Evolutionary conservation across 805 yeast genomes (phyloP).

Genomic region (Dipodascus geniculatus): DNA sequence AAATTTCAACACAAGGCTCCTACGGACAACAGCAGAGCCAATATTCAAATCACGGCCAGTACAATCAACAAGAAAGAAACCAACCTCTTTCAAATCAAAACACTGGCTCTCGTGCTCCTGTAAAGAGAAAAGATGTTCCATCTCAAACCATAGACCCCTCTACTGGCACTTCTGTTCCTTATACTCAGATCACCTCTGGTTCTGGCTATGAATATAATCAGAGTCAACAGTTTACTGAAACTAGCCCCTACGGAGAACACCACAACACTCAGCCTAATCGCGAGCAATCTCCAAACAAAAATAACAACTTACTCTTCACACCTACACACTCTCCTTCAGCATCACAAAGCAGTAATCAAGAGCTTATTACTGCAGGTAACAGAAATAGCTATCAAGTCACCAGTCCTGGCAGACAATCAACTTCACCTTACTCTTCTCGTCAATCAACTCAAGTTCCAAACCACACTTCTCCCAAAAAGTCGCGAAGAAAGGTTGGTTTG

Average conservation of each 20-base stretch:
- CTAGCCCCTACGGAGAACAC: not conserved
- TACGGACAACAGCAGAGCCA: conserved; percentile 17
- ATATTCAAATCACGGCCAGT: conserved; percentile 6
- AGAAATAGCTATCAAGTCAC: not conserved
- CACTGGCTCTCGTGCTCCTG: not conserved
- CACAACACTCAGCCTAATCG: not conserved
- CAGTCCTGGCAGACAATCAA: not conserved
- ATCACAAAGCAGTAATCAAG: not conserved
- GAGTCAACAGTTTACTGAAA: not conserved
- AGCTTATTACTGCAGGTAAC: not conserved
- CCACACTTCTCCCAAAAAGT: conserved; percentile 34
- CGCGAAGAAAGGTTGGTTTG: conserved; percentile 45
- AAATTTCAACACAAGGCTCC: conserved; percentile 10
- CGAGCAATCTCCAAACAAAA: not conserved
- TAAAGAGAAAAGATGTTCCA: not conserved
- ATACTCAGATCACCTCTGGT: not conserved
- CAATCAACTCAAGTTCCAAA: not conserved
- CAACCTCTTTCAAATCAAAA: not conserved
- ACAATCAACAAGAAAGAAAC: not conserved
- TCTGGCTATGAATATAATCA: not conserved
- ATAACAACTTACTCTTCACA: not conserved
- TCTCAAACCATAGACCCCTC: not conserved
- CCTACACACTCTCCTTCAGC: conserved; percentile 2
- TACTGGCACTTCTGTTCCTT: not conserved
- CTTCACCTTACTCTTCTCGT: not conserved